A percentile compares a stretch with the other conserved stretches of the same genome.
These are phyloP conservation scores for Wickerhamomyces ciferrii DNA, from an alignment of 805 yeast genomes.

Conservation along the genomic window DNA sequence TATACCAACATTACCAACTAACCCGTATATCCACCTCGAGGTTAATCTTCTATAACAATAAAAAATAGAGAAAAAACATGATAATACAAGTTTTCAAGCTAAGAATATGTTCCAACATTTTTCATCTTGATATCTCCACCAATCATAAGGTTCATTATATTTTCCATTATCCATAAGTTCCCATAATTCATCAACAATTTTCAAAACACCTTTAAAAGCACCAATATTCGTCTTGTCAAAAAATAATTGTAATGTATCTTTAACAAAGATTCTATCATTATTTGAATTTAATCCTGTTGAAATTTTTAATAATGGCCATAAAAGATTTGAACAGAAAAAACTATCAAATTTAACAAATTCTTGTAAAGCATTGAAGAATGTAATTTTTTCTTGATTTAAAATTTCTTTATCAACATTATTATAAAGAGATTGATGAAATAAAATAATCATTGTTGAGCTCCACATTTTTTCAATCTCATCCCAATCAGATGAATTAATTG, in stretches of 20 bases:
- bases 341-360: not conserved
- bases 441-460: conserved; percentile 1
- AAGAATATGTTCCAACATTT: conserved; percentile 2
- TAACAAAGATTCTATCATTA: not conserved
- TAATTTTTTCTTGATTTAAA: not conserved
- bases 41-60: too few species aligned
- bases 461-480: conserved; percentile 3
- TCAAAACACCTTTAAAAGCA: conserved; percentile 1
- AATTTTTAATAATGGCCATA: conserved; percentile 1
- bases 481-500: conserved; percentile 2
- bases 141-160: conserved; percentile 1
- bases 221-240: conserved; percentile 5
- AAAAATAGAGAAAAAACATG: too few species aligned
- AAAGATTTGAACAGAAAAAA: conserved; percentile 3
- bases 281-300: not conserved
- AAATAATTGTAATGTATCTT: not conserved
- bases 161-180: conserved; percentile 1
- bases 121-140: conserved; percentile 4
- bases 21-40: too few species aligned
- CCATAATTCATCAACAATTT: conserved; percentile 4
- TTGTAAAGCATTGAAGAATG: not conserved
- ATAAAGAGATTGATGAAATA: not conserved
- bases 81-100: too few species aligned
- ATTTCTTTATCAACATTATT: not conserved
- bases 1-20: too few species aligned